phyloP scores from a whole-genome alignment of 257 asterid genomes.

The Apocynum venetum region DNA sequence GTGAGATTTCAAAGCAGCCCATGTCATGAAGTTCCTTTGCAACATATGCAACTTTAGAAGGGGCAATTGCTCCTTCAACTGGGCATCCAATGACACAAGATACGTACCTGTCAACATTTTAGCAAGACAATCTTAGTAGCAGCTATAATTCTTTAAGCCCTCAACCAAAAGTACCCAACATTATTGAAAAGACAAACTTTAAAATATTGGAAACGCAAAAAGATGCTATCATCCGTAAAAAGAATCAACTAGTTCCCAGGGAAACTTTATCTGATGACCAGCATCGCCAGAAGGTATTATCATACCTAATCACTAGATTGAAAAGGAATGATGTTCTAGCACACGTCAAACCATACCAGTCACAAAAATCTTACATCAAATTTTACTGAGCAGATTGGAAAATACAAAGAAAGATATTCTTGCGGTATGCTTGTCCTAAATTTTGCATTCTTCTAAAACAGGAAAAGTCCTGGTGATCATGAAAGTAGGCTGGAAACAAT shows the following conservation, averaged over 20 bases:
- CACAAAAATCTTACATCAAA: background rate
- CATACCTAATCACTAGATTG: background rate
- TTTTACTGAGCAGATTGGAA: background rate
- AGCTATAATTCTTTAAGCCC: background rate
- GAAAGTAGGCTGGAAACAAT: background rate
- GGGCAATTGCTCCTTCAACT: constrained; percentile 70
- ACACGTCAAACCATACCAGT: background rate
- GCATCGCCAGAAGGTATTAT: background rate
- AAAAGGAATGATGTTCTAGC: background rate
- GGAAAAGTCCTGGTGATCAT: background rate
- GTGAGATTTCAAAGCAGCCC: constrained; percentile 95
- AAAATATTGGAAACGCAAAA: background rate
- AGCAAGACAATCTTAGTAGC: constrained; percentile 17
- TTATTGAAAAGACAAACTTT: background rate
- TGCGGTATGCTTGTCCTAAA: no score
- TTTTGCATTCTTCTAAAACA: background rate
- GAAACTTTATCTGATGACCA: background rate
- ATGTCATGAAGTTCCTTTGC: constrained; percentile 88
- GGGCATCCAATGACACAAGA: constrained; percentile 94
- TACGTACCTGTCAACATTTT: constrained; percentile 51
- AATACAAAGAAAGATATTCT: background rate
- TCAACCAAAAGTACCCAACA: background rate
- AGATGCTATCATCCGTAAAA: background rate
- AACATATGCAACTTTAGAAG: constrained; percentile 78
- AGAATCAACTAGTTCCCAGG: background rate